Evolutionary conservation across 2,329 filamentous ascomycete genomes (phyloP).

Genomic region (Leptographium procerum): DNA sequence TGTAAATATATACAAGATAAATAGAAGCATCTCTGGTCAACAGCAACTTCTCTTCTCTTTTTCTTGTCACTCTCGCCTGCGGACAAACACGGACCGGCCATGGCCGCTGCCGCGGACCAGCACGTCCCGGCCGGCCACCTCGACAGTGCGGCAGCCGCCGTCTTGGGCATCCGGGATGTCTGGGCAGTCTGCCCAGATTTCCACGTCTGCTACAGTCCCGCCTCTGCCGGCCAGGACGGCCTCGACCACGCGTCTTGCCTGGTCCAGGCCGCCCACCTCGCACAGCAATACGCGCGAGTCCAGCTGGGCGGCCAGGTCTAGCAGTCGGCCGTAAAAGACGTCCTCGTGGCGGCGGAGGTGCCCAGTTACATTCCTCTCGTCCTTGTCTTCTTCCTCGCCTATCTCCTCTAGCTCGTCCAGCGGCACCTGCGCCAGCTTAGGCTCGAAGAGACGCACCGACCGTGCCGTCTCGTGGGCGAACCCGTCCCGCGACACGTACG

Average conservation of each 20-base stretch:
- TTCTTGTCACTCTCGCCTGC: background rate
- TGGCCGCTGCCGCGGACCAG: conserved; percentile 34
- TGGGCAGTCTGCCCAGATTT: conserved; percentile 65
- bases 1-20: background rate
- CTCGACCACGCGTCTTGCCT: conserved; percentile 52
- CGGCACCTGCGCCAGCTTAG: conserved; percentile 64
- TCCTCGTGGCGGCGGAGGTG: conserved; percentile 25
- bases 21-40: background rate
- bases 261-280: conserved; percentile 59
- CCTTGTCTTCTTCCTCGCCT: background rate
- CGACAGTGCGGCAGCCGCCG: conserved; percentile 17
- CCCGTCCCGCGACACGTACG: conserved; percentile 64
- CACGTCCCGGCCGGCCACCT: conserved; percentile 19
- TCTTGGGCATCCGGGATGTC: conserved; percentile 24
- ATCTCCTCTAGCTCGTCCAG: no score
- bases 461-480: conserved; percentile 53
- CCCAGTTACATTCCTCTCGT: no score
- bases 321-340: conserved; percentile 56
- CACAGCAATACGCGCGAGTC: conserved; percentile 48
- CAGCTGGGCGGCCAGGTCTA: conserved; percentile 40
- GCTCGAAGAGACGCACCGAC: conserved; percentile 75
- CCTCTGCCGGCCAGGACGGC: conserved; percentile 18
- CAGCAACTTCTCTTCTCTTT: background rate
- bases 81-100: conserved; percentile 32
- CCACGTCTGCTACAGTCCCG: conserved; percentile 28